Evolutionary conservation across 2,329 filamentous ascomycete species (phyloP).

Genomic region (Aspergillus sergii): DNA sequence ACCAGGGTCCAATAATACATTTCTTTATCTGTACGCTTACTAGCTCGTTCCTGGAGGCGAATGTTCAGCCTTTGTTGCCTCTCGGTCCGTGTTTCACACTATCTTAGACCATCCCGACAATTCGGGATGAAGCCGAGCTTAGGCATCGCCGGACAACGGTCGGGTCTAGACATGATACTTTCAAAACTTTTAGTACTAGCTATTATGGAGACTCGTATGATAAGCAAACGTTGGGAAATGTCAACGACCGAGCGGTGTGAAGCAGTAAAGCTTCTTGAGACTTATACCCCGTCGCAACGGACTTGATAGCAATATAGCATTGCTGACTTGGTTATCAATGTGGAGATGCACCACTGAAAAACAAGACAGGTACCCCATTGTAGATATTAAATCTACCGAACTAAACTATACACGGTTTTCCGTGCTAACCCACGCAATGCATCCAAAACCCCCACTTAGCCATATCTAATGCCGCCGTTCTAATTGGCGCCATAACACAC

Average conservation of each 20-base stretch:
- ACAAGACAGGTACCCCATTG: not conserved
- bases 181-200: not conserved
- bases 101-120: slow-evolving; percentile 5
- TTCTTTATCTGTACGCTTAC: not conserved
- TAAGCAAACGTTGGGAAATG: not conserved
- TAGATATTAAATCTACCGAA: not conserved
- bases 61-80: not conserved
- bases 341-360: not conserved
- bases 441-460: not conserved
- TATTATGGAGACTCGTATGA: not conserved
- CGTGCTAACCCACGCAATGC: not conserved
- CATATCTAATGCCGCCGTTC: not conserved
- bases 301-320: not conserved
- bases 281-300: not conserved
- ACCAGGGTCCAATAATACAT: not conserved
- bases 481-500: not conserved
- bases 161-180: not conserved
- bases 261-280: not conserved
- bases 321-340: not conserved
- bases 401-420: not conserved
- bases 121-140: slow-evolving; percentile 13
- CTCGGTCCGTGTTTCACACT: slow-evolving; percentile 8
- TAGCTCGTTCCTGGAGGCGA: not conserved
- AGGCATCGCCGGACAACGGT: not conserved
- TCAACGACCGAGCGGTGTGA: not conserved